Base-by-base conservation (phyloP, 257 asterid species). In the Apocynum venetum region DNA sequence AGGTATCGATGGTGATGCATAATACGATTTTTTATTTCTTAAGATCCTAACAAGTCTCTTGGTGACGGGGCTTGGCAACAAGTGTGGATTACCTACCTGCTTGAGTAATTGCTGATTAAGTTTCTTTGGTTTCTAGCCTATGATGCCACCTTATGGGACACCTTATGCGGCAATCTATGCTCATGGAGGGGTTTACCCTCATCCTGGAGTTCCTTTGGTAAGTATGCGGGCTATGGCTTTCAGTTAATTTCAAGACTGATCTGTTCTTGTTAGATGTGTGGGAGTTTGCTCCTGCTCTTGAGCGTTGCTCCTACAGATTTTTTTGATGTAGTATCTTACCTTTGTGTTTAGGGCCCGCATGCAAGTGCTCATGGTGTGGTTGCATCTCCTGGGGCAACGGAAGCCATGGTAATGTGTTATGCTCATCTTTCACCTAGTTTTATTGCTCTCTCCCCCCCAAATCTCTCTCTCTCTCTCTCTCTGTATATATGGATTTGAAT, bases 131-230 rank as follows among this genome's bases (percentile, higher is more conserved):
- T 73, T 70, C 44, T 89, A 96, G 99, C 85, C 97, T 64, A 89
- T 96, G 97, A 87, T 96, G 80, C 88, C 97, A 40, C 96, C 97
- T 72, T 96, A 93, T 84, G 99, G 97, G 64, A 70, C 89, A 67
- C 99, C 97, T 3, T 93, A 88, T 82, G 94, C 97, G 20, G 97
- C 98, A 77, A 86, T 93, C 79, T 96, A 92, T 80, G 86, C 97
- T 64, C 96, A 90, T 69, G 96, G 94, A 66, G 98, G 99, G 41
- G 89, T 91, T 79, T 93, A 92, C 83, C 81, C 97, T 48, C 98
- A 89, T 84, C 95, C 92, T 57, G 98, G 96, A 65, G 92, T 93
- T 87, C 93, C 96, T 80, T 41, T 88, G 47, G 99, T 96, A 84
- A 96, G 97, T 81, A 47, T 77, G 51, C 11, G 4, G 31, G 71